Evolutionary conservation across 2,329 filamentous ascomycete species (phyloP), one percentile per base, ranked within the genome.

Genomic region (Laburnicola sp.): DNA sequence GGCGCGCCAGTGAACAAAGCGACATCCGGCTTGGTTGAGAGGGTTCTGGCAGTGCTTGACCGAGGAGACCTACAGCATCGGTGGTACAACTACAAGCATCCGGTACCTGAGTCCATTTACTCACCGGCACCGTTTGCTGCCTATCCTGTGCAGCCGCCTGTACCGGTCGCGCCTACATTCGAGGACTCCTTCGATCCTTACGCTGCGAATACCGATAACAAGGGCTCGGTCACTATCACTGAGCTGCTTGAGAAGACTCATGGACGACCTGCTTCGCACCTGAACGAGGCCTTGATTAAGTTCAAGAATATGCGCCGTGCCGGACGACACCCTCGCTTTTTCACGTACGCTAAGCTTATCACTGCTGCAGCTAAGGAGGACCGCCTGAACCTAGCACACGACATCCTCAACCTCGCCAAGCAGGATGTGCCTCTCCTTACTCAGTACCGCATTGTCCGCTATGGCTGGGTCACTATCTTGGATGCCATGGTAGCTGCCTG

Each of bases 401-500:
- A 97, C 56, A 88, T 99, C 45, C 81, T 97, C 28, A 86, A 83
- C 60, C 95, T 96, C 84, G 94, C 94, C 9, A 88, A 91, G 62
- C 82, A 86, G 50, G 94, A 99, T 71, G 86, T 97, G 53, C 94
- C 94, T 41, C 83, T 93, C 30, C 80, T 93, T 55, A 81, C 86
- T 36, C 88, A 96, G 70, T 96, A 95, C 70, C 83, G 88, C 22
- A 85, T 91, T 56, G 92, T 97, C 28, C 86, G 91, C 55, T 96
- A 96, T 66, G 94, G 94, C 43, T 99, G 94, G 94, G 89, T 92
- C 36, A 92, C 91, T 2, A 97, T 99, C 56, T 81, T 97, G 38
- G 94, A 99, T 71, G 88, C 94, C 40, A 97, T 97, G 92, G 87
- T 97, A 50, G 91, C 92, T 62, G 92, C 92, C 37, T 96, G 89